Conservation (phyloP, 163 green algal species). For the Scenedesmus sp. region DNA sequence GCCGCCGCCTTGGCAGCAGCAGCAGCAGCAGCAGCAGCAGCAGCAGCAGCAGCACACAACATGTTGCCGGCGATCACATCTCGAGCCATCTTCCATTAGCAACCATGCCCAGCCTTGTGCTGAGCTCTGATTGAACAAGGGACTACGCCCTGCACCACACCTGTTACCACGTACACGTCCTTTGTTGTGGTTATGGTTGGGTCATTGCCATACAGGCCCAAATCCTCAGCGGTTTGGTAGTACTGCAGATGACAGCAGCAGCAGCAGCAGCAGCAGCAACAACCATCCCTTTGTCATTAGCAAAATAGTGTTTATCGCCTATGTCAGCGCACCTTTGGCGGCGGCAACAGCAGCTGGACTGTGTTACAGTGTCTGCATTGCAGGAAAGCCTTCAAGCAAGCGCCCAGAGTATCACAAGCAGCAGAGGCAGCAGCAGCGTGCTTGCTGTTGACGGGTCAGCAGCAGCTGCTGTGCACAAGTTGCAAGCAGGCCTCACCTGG, state of each 20-base stretch:
- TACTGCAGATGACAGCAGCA: slow-evolving; percentile 56
- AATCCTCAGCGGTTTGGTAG: slow-evolving; percentile 63
- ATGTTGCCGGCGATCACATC: too few species aligned
- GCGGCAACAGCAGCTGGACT: too few species aligned
- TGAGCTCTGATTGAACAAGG: too few species aligned
- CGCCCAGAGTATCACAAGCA: background rate
- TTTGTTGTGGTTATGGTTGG: slow-evolving; percentile 52
- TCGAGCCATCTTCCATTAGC: too few species aligned
- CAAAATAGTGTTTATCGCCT: too few species aligned
- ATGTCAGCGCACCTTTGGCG: too few species aligned
- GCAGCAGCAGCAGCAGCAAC: background rate
- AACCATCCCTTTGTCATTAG: too few species aligned
- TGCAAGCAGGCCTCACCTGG: too few species aligned
- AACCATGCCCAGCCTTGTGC: too few species aligned
- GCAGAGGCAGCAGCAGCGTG: background rate
- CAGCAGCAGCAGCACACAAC: background rate
- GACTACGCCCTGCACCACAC: slow-evolving; percentile 8
- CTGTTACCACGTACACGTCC: slow-evolving; percentile 64
- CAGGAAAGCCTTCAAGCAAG: background rate
- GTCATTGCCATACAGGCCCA: slow-evolving; percentile 68
- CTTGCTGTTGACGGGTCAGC: too few species aligned
- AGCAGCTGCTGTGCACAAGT: background rate
- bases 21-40: slow-evolving; percentile 27
- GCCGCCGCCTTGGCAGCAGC: slow-evolving; percentile 8
- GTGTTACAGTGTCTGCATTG: too few species aligned